A percentile compares a stretch with the other conserved stretches of the same genome.
Evolutionary conservation across 306 rosid species (phyloP).

Genomic region (Calophaca sinica): DNA sequence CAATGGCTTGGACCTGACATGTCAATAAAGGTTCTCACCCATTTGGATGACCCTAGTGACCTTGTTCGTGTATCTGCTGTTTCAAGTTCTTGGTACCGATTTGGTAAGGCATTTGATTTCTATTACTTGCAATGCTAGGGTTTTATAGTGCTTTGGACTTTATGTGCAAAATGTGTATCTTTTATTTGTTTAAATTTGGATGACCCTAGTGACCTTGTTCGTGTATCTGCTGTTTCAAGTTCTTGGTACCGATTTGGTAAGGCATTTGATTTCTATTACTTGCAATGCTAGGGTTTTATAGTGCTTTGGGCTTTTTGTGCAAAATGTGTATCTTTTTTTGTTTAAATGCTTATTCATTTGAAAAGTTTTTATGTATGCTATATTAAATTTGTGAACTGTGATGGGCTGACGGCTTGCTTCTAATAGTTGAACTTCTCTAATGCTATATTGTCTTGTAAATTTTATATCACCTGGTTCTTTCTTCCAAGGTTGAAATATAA

Average conservation of each 20-base stretch:
- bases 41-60: conserved; percentile 72
- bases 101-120: conserved; percentile 54
- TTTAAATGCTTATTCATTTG: not conserved
- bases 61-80: conserved; percentile 60
- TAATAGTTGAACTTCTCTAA: conserved; percentile 14
- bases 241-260: conserved; percentile 68
- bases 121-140: conserved; percentile 17
- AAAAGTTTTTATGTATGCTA: not conserved
- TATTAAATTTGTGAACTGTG: not conserved
- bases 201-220: conserved; percentile 68
- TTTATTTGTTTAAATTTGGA: conserved; percentile 49
- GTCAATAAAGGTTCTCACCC: conserved; percentile 55
- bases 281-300: conserved; percentile 8
- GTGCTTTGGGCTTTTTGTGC: not conserved
- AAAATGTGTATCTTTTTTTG: too few species aligned
- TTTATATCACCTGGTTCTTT: not conserved
- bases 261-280: conserved; percentile 30
- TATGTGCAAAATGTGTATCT: not conserved
- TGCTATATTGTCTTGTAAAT: conserved; percentile 24
- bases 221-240: conserved; percentile 57
- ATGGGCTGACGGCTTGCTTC: conserved; percentile 18
- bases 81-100: conserved; percentile 60
- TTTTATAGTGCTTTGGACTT: not conserved
- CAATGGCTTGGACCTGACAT: conserved; percentile 61
- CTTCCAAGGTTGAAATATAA: conserved; percentile 10